Evolutionary conservation across 257 asterid genomes (phyloP).

Genomic region (Gynochthodes officinalis): DNA sequence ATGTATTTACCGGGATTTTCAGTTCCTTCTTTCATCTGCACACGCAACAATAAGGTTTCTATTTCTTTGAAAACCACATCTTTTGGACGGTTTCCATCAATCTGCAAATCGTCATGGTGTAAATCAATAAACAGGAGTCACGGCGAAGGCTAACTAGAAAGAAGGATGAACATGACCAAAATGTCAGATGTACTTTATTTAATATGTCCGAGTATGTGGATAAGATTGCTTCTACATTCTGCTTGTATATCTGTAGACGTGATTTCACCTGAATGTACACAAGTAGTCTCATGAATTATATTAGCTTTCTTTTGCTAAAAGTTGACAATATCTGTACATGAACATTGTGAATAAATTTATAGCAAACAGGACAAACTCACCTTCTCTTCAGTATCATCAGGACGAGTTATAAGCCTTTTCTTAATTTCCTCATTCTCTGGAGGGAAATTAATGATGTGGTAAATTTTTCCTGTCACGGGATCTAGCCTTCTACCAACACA

Average conservation of each 20-base stretch:
- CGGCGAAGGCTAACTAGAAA: constrained; percentile 4
- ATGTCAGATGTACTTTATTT: constrained; percentile 46
- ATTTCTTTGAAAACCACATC: constrained; percentile 68
- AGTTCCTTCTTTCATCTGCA: constrained; percentile 49
- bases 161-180: constrained; percentile 12
- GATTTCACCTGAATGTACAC: constrained; percentile 64
- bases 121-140: constrained; percentile 2
- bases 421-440: constrained; percentile 80
- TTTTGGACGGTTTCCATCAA: constrained; percentile 78
- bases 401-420: constrained; percentile 70
- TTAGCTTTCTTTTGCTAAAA: neutral
- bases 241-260: constrained; percentile 77
- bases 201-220: constrained; percentile 55
- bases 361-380: constrained; percentile 31
- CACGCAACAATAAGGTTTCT: constrained; percentile 44
- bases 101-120: constrained; percentile 38
- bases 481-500: constrained; percentile 91
- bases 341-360: neutral
- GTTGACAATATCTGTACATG: neutral
- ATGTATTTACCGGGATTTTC: constrained; percentile 35
- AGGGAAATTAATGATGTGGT: constrained; percentile 63
- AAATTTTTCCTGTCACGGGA: constrained; percentile 77
- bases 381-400: constrained; percentile 92
- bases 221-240: constrained; percentile 60
- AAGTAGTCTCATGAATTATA: neutral